Conservation (phyloP, 371 early-diverging fungal genomes). For the Mortierella sp. region DNA sequence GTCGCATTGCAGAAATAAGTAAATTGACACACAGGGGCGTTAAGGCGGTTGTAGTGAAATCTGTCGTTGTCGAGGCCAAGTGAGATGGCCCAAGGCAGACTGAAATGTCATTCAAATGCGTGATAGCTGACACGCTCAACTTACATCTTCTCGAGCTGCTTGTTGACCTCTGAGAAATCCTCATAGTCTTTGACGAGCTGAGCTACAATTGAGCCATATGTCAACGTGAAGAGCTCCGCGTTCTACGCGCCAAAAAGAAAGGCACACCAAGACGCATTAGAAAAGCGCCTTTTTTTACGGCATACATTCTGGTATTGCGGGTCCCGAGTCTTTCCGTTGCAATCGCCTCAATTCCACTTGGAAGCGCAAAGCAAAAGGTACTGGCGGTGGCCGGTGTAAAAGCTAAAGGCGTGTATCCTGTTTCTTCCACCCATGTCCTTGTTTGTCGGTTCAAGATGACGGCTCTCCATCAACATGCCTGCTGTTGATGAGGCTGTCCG, state of each 20-base stretch:
- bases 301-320: too few species aligned
- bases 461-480: not conserved
- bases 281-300: not conserved
- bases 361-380: not conserved
- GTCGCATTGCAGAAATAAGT: not conserved
- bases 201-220: constrained; percentile 97
- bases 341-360: not conserved
- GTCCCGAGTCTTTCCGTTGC: not conserved
- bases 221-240: constrained; percentile 97
- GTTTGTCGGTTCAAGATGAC: not conserved
- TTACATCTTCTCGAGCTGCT: constrained; percentile 97
- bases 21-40: too few species aligned
- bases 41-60: not conserved
- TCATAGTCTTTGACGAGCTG: constrained; percentile 96
- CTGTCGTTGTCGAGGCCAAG: not conserved
- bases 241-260: constrained; percentile 63
- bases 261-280: not conserved
- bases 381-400: not conserved
- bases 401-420: not conserved
- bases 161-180: constrained; percentile 93
- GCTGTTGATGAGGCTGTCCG: not conserved
- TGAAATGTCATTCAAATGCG: too few species aligned
- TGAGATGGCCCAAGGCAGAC: not conserved
- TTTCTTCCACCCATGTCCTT: not conserved
- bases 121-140: not conserved